Conservation (phyloP, 1,284 basidiomycete genomes). For the Ceratobasidium sp. region DNA sequence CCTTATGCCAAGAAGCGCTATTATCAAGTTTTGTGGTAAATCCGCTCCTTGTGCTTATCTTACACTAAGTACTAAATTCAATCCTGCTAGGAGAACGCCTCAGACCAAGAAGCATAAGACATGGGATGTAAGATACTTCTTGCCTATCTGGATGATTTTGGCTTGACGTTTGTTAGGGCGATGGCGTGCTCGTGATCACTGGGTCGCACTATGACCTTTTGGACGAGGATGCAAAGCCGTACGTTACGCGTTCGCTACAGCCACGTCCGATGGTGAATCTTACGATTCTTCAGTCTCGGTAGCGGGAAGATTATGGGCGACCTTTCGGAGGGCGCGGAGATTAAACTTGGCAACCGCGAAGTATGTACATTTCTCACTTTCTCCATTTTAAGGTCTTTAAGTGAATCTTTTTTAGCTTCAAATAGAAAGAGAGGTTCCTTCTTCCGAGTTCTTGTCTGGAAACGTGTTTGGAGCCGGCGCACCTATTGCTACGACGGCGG, state of each 20-base stretch:
- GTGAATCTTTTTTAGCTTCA: constrained; percentile 41
- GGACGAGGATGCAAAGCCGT: constrained; percentile 71
- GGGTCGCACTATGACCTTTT: constrained; percentile 41
- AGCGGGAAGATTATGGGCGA: constrained; percentile 51
- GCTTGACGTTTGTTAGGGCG: constrained; percentile 26
- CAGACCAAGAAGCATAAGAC: constrained; percentile 60
- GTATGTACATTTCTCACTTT: constrained; percentile 60
- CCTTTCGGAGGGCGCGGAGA: constrained; percentile 63
- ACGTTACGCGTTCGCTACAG: constrained; percentile 45
- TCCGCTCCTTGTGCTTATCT: not conserved
- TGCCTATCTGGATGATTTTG: constrained; percentile 6
- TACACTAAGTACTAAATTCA: not conserved
- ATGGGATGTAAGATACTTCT: constrained; percentile 53
- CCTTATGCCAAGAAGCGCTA: constrained; percentile 22
- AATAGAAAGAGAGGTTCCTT: constrained; percentile 65
- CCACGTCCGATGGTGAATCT: too few relatives aligned
- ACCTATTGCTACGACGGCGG: constrained; percentile 43
- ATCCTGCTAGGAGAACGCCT: constrained; percentile 51
- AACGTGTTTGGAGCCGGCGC: constrained; percentile 64
- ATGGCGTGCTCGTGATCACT: constrained; percentile 43
- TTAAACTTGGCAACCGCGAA: constrained; percentile 74
- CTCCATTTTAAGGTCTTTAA: not conserved
- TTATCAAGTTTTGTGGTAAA: constrained; percentile 34
- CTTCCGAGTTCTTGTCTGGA: constrained; percentile 70
- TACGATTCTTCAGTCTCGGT: constrained; percentile 47